phyloP scores from a whole-genome alignment of 140 eudicot genomes.

The Cichorium intybus region DNA sequence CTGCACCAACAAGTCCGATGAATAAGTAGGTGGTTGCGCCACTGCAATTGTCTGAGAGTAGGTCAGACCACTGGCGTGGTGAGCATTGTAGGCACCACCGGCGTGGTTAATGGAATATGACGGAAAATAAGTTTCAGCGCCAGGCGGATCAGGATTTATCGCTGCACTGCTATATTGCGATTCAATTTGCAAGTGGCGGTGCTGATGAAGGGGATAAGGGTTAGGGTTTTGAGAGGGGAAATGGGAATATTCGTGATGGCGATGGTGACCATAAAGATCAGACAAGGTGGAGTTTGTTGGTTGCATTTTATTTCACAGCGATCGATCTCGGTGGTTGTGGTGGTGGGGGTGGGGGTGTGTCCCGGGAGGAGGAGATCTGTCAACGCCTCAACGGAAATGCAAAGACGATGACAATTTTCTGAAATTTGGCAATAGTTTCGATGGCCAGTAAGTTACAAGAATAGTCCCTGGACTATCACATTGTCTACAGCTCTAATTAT shows the following conservation, averaged over 20 bases:
- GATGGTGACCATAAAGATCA: constrained; percentile 8
- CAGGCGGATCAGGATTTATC: constrained; percentile 22
- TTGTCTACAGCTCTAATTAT: neutral
- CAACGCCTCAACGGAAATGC: constrained; percentile 7
- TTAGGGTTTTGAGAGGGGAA: constrained; percentile 30
- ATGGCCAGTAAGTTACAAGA: constrained; percentile 9
- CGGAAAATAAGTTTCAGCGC: constrained; percentile 1
- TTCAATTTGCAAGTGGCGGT: constrained; percentile 13
- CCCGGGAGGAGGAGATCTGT: neutral
- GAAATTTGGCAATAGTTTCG: neutral
- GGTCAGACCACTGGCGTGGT: constrained; percentile 7
- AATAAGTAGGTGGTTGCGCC: constrained; percentile 16
- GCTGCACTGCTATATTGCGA: neutral
- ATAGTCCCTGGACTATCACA: constrained; percentile 7
- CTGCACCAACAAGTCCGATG: constrained; percentile 12
- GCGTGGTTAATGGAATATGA: constrained; percentile 12
- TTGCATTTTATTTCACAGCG: constrained; percentile 15
- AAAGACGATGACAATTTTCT: constrained; percentile 7
- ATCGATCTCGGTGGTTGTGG: constrained; percentile 1
- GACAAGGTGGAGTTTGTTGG: constrained; percentile 1
- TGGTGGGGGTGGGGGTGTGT: constrained; percentile 4
- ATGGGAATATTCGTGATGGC: constrained; percentile 12
- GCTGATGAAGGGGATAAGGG: constrained; percentile 26
- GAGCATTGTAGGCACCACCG: constrained; percentile 17
- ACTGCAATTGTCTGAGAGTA: constrained; percentile 13